Evolutionary conservation across 2,329 filamentous ascomycete genomes (phyloP).

Genomic region (Ophiostoma perfectum): DNA sequence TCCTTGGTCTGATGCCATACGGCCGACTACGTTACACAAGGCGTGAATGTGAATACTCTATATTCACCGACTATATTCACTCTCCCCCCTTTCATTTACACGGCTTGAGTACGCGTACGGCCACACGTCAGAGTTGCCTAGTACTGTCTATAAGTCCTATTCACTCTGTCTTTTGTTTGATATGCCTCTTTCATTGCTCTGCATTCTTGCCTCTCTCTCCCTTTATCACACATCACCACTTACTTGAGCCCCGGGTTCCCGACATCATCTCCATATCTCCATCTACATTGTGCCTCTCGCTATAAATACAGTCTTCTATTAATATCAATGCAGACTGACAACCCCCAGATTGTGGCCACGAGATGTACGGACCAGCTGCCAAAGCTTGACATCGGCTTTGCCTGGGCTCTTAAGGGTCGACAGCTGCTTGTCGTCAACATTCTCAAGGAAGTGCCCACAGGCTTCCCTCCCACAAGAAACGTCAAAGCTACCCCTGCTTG

Average conservation of each 20-base stretch:
- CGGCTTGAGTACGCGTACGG: neutral
- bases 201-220: too few species aligned
- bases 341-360: too few species aligned
- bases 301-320: too few species aligned
- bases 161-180: too few species aligned
- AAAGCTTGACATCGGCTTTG: slow-evolving; percentile 3
- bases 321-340: too few species aligned
- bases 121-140: neutral
- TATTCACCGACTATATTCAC: neutral
- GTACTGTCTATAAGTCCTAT: neutral
- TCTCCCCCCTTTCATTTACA: neutral
- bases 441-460: neutral
- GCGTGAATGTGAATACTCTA: neutral
- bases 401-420: slow-evolving; percentile 14
- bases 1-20: neutral
- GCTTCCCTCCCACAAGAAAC: neutral
- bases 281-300: too few species aligned
- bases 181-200: too few species aligned
- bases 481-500: slow-evolving; percentile 22
- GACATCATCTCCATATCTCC: too few species aligned
- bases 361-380: too few species aligned
- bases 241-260: too few species aligned
- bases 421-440: slow-evolving; percentile 6
- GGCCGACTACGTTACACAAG: neutral
- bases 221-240: too few species aligned